phyloP scores from a whole-genome alignment of 2,329 filamentous ascomycete genomes.

The Aspergillus sergii region DNA sequence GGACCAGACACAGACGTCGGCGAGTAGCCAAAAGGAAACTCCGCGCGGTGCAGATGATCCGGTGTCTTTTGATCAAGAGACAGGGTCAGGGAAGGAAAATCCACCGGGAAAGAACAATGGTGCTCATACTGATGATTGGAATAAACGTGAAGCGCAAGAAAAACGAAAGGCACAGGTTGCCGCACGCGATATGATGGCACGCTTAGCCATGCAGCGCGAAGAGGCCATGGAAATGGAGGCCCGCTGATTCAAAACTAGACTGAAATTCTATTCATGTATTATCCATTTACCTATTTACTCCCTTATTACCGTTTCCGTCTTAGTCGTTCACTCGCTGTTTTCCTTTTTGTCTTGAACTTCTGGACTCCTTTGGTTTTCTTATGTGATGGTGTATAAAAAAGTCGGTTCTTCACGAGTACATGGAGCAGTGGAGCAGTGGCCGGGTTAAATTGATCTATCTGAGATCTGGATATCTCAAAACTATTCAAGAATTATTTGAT shows the following conservation, averaged over 20 bases:
- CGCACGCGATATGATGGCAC: constrained; percentile 37
- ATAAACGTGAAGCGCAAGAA: constrained; percentile 21
- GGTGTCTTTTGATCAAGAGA: background rate
- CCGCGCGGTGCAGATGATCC: background rate
- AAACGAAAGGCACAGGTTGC: constrained; percentile 38
- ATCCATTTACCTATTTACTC: constrained; percentile 6
- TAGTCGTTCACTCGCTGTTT: background rate
- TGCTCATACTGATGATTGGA: background rate
- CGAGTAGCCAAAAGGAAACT: background rate
- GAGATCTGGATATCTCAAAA: background rate
- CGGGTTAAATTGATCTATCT: background rate
- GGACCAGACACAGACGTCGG: background rate
- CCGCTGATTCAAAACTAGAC: constrained; percentile 18
- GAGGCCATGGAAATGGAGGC: constrained; percentile 40
- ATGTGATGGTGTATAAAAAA: background rate
- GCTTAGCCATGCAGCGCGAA: constrained; percentile 42
- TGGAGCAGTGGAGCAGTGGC: background rate
- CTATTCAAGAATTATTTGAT: background rate
- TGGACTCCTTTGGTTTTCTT: background rate
- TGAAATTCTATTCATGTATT: constrained; percentile 19
- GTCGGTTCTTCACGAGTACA: background rate
- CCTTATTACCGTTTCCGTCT: background rate
- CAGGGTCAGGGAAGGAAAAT: constrained; percentile 19
- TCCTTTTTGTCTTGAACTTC: background rate
- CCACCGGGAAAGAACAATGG: constrained; percentile 5